Conservation (phyloP, 2,329 filamentous ascomycete species). For the Calonectria montana region DNA sequence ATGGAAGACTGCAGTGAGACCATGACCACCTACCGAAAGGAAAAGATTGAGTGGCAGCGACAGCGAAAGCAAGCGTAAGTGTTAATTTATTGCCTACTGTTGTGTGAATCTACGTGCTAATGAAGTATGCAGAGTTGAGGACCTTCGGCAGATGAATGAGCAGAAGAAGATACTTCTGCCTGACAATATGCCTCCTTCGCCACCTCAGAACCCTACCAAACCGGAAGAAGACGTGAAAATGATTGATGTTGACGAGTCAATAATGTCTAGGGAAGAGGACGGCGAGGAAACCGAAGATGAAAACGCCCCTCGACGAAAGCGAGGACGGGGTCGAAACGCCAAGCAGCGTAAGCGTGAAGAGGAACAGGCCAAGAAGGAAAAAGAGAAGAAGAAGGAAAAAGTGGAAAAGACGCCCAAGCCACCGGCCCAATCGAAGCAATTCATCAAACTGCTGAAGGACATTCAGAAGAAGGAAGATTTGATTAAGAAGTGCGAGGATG, state of each 20-base stretch:
- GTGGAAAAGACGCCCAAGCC: conserved; percentile 67
- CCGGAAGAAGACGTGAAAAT: conserved; percentile 70
- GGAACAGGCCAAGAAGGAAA: conserved; percentile 70
- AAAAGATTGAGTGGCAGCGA: conserved; percentile 93
- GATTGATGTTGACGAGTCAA: conserved; percentile 72
- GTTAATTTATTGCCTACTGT: not conserved
- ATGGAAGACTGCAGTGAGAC: conserved; percentile 93
- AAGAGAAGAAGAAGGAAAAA: conserved; percentile 59
- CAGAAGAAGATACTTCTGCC: conserved; percentile 79
- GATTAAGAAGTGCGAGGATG: conserved; percentile 84
- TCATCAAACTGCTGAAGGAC: conserved; percentile 86
- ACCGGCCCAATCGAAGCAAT: conserved; percentile 86
- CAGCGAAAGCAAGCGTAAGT: conserved; percentile 75
- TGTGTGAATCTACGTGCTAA: conserved; percentile 12
- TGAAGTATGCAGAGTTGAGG: conserved; percentile 68
- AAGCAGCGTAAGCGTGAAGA: conserved; percentile 82
- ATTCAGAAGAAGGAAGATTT: conserved; percentile 88
- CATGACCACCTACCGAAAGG: conserved; percentile 95
- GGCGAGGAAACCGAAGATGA: conserved; percentile 79
- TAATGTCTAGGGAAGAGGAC: conserved; percentile 66
- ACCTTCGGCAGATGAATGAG: conserved; percentile 77
- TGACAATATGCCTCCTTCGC: conserved; percentile 76
- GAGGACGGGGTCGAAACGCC: conserved; percentile 69
- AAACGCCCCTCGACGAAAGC: conserved; percentile 60
- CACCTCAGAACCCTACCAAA: conserved; percentile 61